Evolutionary conservation across 495 filamentous ascomycete species (phyloP), one percentile per base, ranked within the genome.

Genomic region (Bryoglossum gracile): DNA sequence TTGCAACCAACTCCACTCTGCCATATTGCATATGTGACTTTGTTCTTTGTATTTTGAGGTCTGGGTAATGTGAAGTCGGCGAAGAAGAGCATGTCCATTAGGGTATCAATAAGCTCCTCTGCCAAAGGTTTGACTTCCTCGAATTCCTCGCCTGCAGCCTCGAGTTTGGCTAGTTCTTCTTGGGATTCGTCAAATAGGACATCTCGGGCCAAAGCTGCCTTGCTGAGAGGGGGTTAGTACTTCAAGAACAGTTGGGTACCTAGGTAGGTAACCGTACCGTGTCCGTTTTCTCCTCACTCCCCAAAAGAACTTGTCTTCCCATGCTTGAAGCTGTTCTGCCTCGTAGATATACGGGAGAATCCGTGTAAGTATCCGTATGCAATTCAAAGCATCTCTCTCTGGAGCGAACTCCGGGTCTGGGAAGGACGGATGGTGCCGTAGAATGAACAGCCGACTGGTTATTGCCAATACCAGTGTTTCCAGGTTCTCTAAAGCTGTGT

Each of bases 291-390:
- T 78, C 58, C 91, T 75, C 47, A 78, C 70, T 11, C 76, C 71
- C 92, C 92, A 99, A 57, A 99, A 95, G 73, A 96, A 91, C 40
- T 78, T 79, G 43, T 94, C 81, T 61, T 96, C 88, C 92, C 92
- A 99, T 43, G 67, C 68, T 48, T 89, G 82, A 33, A 99, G 63
- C 35, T 86, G 77, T 21, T 97, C 92, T 16, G 81, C 82, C 66
- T 99, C 92, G 64, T 95, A 96, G 34, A 98, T 67, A 58, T 86
- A 98, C 9, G 92, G 94, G 30, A 98, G 76, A 22, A 98, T 66
- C 4, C 91, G 77, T n/a, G 92, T 96, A 43, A 97, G 71, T 26
- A 97, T 79, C 11, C 92, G 80, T 61, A 97, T 82, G 65, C 92
- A 97, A 68, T 99, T 99, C 49, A 97, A 73, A 17, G 83, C 89